These are phyloP conservation scores for Fusarium nanum DNA, from an alignment of 2,329 filamentous ascomycete genomes.

Conservation along the genomic window DNA sequence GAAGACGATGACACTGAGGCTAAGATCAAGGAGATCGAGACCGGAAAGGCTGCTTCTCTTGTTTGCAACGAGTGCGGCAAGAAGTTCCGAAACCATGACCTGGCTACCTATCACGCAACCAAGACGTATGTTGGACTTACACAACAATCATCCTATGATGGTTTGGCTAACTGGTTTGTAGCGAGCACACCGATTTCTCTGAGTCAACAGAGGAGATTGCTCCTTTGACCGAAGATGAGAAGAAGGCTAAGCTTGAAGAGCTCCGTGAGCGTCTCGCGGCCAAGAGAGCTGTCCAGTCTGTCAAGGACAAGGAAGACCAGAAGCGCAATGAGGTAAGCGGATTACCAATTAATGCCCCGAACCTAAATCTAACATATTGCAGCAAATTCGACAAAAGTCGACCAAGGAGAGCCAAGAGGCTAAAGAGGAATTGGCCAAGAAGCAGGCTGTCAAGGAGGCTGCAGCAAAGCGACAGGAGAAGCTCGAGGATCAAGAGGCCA, in stretches of 20 bases:
- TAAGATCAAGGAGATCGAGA: constrained; percentile 73
- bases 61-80: constrained; percentile 96
- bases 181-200: constrained; percentile 88
- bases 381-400: constrained; percentile 83
- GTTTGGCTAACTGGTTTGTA: constrained; percentile 46
- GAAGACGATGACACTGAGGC: constrained; percentile 62
- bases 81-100: constrained; percentile 82
- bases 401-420: constrained; percentile 89
- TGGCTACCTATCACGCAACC: constrained; percentile 89
- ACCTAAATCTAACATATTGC: background rate
- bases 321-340: constrained; percentile 82
- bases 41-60: constrained; percentile 81
- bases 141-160: background rate
- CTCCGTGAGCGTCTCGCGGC: constrained; percentile 76
- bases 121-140: constrained; percentile 71
- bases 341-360: accelerated
- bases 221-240: constrained; percentile 91
- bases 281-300: constrained; percentile 76
- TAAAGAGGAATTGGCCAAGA: constrained; percentile 88
- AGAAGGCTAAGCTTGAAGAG: constrained; percentile 81
- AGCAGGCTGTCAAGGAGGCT: constrained; percentile 93
- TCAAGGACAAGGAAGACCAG: constrained; percentile 81
- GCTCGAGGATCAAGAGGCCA: constrained; percentile 83
- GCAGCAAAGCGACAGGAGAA: constrained; percentile 90
- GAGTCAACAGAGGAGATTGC: constrained; percentile 94